These are phyloP conservation scores for Peronosclerospora sorghi DNA, from an alignment of 352 stramenopile genomes.

Conservation along the genomic window DNA sequence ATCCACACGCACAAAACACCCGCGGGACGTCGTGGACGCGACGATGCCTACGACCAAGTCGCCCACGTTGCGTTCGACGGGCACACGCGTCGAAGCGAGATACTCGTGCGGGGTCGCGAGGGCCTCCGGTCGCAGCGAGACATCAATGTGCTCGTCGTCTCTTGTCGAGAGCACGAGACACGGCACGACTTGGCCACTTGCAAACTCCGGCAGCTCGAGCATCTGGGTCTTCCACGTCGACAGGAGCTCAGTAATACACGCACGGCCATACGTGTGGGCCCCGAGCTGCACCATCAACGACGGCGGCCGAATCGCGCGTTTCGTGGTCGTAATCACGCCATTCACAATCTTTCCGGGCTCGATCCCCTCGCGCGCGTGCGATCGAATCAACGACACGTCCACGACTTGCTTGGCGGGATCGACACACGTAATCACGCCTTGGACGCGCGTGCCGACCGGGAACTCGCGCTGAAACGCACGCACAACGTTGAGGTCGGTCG, in stretches of 20 bases:
- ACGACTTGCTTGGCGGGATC: slow-evolving; percentile 63
- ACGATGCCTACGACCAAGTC: slow-evolving; percentile 88
- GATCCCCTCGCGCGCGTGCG: slow-evolving; percentile 21
- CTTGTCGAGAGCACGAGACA: slow-evolving; percentile 58
- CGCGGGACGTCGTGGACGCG: slow-evolving; percentile 83
- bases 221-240: slow-evolving; percentile 62
- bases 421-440: slow-evolving; percentile 50
- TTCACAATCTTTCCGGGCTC: slow-evolving; percentile 47
- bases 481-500: slow-evolving; percentile 43
- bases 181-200: slow-evolving; percentile 50
- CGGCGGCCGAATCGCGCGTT: slow-evolving; percentile 59
- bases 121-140: slow-evolving; percentile 63
- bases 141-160: slow-evolving; percentile 48
- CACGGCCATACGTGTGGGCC: slow-evolving; percentile 62
- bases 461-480: slow-evolving; percentile 57
- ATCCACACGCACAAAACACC: slow-evolving; percentile 91
- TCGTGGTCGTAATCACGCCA: slow-evolving; percentile 62
- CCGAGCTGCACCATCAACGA: slow-evolving; percentile 81
- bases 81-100: slow-evolving; percentile 21
- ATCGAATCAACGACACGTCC: slow-evolving; percentile 52
- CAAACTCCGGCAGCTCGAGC: slow-evolving; percentile 53
- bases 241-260: slow-evolving; percentile 72
- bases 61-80: slow-evolving; percentile 38
- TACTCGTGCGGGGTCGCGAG: slow-evolving; percentile 46
- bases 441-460: slow-evolving; percentile 65